A percentile compares a stretch with the other conserved stretches of the same genome.
Conservation (phyloP, 495 filamentous ascomycete species). For the Glarea lozoyensis region DNA sequence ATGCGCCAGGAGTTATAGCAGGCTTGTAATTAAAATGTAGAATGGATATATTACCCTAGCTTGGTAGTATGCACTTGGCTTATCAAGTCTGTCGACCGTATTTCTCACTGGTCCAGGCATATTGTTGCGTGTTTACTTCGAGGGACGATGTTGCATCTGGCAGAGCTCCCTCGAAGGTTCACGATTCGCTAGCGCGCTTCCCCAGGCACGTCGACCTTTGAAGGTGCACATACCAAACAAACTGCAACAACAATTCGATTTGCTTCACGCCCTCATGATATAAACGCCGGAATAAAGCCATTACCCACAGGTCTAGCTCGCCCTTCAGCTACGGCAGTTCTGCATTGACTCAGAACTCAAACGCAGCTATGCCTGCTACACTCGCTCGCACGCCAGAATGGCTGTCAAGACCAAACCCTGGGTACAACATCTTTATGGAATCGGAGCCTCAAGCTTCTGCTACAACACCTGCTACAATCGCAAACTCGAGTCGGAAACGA, state of each 20-base stretch:
- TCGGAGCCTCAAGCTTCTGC: neutral
- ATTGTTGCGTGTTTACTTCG: too few species aligned
- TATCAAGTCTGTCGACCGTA: slow-evolving; percentile 82
- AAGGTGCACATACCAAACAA: too few species aligned
- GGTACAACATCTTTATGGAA: slow-evolving; percentile 55
- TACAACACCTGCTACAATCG: slow-evolving; percentile 23
- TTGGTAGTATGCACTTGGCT: slow-evolving; percentile 79
- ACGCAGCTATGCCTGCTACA: slow-evolving; percentile 74
- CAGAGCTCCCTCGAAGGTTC: neutral
- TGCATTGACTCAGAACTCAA: too few species aligned
- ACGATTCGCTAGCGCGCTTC: slow-evolving; percentile 10
- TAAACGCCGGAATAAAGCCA: too few species aligned
- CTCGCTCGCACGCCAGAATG: slow-evolving; percentile 74
- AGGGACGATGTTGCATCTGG: too few species aligned
- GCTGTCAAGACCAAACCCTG: slow-evolving; percentile 67
- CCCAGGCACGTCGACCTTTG: slow-evolving; percentile 9
- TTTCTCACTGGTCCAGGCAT: slow-evolving; percentile 30
- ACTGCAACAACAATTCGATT: too few species aligned
- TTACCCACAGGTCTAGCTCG: too few species aligned
- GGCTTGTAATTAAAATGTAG: neutral
- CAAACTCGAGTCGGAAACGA: slow-evolving; percentile 26
- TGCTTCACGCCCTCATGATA: too few species aligned
- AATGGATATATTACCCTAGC: slow-evolving; percentile 51
- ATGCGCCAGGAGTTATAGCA: neutral
- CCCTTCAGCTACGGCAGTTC: too few species aligned